Evolutionary conservation across 352 stramenopile genomes (phyloP).

Genomic region (Blastocystis sp.): DNA sequence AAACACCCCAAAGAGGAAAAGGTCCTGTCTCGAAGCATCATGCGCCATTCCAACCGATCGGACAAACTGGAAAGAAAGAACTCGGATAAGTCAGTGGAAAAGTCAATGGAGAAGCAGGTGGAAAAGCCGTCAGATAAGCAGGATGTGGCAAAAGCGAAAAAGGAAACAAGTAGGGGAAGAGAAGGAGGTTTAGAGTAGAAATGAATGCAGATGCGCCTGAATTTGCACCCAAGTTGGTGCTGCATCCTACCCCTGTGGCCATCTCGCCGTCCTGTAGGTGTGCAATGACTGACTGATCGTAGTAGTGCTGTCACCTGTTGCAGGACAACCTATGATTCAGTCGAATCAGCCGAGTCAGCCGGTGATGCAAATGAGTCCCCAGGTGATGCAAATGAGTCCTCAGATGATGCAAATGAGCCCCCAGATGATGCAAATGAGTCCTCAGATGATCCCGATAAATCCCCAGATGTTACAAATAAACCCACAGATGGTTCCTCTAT

Average conservation of each 20-base stretch:
- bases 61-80: not conserved
- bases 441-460: not conserved
- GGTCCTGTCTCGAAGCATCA: conserved; percentile 42
- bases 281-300: not conserved
- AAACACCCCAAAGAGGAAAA: not conserved
- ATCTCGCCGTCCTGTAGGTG: not conserved
- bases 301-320: not conserved
- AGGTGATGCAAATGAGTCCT: not conserved
- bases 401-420: not conserved
- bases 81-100: not conserved
- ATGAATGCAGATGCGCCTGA: conserved; percentile 2
- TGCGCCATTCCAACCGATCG: not conserved
- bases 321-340: not conserved
- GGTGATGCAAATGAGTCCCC: not conserved
- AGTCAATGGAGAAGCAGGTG: not conserved
- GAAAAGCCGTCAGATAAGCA: not conserved
- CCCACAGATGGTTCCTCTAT: not conserved
- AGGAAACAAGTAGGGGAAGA: not conserved
- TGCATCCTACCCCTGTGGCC: not conserved
- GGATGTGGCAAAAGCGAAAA: not conserved
- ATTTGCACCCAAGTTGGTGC: not conserved
- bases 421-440: not conserved
- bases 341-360: not conserved
- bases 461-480: not conserved
- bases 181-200: not conserved